phyloP scores from a whole-genome alignment of 495 filamentous ascomycete species.

The Trichoderma orchidacearum region DNA sequence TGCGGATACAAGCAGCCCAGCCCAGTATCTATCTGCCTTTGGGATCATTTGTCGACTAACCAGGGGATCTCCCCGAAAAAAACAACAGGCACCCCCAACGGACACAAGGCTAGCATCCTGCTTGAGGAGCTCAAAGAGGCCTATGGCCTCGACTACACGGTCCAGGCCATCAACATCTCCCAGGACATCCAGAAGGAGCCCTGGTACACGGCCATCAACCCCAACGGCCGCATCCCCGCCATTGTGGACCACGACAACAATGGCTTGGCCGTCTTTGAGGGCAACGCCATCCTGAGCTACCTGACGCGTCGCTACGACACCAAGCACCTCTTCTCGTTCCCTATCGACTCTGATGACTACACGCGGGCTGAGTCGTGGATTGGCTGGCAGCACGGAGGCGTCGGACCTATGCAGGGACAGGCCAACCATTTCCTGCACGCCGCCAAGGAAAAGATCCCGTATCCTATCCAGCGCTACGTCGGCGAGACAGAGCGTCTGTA shows the following conservation, averaged over 20 bases:
- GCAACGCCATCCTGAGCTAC: slow-evolving; percentile 64
- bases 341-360: slow-evolving; percentile 51
- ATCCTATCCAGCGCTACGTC: slow-evolving; percentile 62
- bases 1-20: not conserved
- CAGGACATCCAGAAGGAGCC: slow-evolving; percentile 69
- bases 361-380: slow-evolving; percentile 58
- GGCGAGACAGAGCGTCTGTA: slow-evolving; percentile 71
- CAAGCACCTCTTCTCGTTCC: slow-evolving; percentile 65
- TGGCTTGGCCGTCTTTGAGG: slow-evolving; percentile 61
- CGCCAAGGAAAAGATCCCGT: slow-evolving; percentile 64
- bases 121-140: slow-evolving; percentile 60
- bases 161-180: slow-evolving; percentile 51
- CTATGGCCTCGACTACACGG: slow-evolving; percentile 43
- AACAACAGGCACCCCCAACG: slow-evolving; percentile 31
- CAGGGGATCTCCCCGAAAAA: not conserved
- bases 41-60: not conserved
- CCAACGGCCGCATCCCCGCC: slow-evolving; percentile 80
- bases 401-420: slow-evolving; percentile 79
- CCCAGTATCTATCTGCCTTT: not conserved
- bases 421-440: slow-evolving; percentile 74
- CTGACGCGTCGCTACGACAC: slow-evolving; percentile 63
- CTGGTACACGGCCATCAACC: slow-evolving; percentile 51
- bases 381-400: slow-evolving; percentile 42
- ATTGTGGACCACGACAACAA: slow-evolving; percentile 52
- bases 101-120: slow-evolving; percentile 56